Base-by-base conservation (phyloP, 306 rosid genomes). In the Rosa persica region DNA sequence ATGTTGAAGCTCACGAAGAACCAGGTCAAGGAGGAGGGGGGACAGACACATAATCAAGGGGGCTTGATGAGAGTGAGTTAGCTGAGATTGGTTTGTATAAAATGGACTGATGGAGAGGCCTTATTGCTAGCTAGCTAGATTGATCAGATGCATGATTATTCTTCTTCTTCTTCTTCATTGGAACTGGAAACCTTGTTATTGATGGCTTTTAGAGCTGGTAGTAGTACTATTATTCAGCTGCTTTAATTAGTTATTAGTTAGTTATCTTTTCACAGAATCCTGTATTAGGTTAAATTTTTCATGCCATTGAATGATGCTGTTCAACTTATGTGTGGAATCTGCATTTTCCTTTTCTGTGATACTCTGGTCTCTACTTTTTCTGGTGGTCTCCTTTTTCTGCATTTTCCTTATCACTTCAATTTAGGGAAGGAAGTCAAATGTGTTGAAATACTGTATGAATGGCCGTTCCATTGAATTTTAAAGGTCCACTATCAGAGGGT, bases 1-100 rank as follows among this genome's bases (percentile, higher is more conserved):
- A 55, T 42, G 70, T 46, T 46, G 80, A 54, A 34, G 80, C 47
- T 5, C 80, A 6, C 2, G 61, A 64, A 22, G 15, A 57, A 9
- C 13, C 12, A 22, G 64, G 15, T 34, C n/a, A 30, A 0, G 34
- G 36, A 51, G 76, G 34, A 36, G 81, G 44, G 30, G 66, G 10
- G 42, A 48, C 72, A 42, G 81, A 78, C n/a, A 58, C 67, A 27
- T 62, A 13, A 61, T 22, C 15, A 57, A 57, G 16, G 25, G 13
- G 10, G 25, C 13, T n/a, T 51, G 58, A 52, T 15, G 54, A 48
- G 6, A 13, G 54, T 48, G 16, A 48, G 54, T 15, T 15, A 15
- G 60, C 22, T 57, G 12, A 10, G 67, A 61, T 27, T 61, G 64
- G 20, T 61, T 27, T 67, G 71, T 67, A 39, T 38, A 66, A 66